phyloP scores from a whole-genome alignment of 129 eudicot species.

The Escallonia rubra region DNA sequence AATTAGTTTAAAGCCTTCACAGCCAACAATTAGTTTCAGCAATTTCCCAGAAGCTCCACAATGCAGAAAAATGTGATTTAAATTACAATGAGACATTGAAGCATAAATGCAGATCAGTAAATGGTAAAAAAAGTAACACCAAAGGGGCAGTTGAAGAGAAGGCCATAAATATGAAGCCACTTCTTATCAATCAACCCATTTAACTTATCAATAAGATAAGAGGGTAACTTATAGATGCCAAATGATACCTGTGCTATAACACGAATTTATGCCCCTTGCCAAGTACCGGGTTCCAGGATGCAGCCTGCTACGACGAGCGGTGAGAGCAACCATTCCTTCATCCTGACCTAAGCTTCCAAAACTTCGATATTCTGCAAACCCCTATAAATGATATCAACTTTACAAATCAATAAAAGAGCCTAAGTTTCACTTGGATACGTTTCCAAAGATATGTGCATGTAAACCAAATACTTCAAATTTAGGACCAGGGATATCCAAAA shows the following conservation, averaged over 20 bases:
- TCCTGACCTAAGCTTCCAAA: slow-evolving; percentile 89
- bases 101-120: not conserved
- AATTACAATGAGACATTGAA: not conserved
- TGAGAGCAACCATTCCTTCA: slow-evolving; percentile 89
- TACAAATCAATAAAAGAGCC: no score
- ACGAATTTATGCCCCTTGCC: slow-evolving; percentile 92
- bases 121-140: not conserved
- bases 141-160: not conserved
- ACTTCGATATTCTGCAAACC: slow-evolving; percentile 84
- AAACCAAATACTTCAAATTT: no score
- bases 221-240: no score
- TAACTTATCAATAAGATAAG: no score
- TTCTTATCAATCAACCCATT: no score
- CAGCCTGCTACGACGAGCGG: slow-evolving; percentile 97
- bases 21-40: not conserved
- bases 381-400: slow-evolving; percentile 38
- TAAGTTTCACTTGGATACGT: no score
- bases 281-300: slow-evolving; percentile 98
- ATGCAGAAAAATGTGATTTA: not conserved
- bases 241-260: slow-evolving; percentile 78
- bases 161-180: no score
- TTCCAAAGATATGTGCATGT: no score
- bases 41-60: not conserved
- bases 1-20: no score
- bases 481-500: no score